phyloP scores from a whole-genome alignment of 805 yeast species.

The Kodamaea neixiangensis region DNA sequence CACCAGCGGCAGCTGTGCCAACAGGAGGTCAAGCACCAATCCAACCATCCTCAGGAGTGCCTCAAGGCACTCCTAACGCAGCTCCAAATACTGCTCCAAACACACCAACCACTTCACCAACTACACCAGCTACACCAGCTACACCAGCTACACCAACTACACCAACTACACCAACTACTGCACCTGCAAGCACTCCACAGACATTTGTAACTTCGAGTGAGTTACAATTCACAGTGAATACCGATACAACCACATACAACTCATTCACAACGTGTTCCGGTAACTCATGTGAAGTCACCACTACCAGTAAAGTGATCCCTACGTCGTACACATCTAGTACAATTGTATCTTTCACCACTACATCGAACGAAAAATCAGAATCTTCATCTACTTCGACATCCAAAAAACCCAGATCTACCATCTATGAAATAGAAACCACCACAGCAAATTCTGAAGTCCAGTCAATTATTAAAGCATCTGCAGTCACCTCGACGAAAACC shows the following conservation, averaged over 20 bases:
- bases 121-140: constrained; percentile 4
- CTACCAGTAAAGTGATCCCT: constrained; percentile 1
- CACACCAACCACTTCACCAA: neutral
- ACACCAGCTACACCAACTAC: constrained; percentile 8
- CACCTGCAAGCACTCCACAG: neutral
- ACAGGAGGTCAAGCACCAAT: too few relatives aligned
- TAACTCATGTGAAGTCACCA: constrained; percentile 4
- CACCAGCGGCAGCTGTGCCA: too few relatives aligned
- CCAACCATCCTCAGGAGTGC: neutral
- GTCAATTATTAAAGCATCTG: constrained; percentile 19
- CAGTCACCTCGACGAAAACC: constrained; percentile 32
- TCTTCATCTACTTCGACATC: constrained; percentile 3
- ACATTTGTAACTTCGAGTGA: neutral
- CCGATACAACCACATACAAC: constrained; percentile 16
- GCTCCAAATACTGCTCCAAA: constrained; percentile 5
- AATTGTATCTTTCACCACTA: constrained; percentile 1
- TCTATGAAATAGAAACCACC: constrained; percentile 21
- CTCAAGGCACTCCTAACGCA: neutral
- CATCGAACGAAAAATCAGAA: neutral
- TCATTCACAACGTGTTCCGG: constrained; percentile 17
- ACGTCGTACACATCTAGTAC: constrained; percentile 8
- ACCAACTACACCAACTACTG: neutral
- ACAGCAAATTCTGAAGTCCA: constrained; percentile 17
- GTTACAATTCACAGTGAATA: constrained; percentile 22
- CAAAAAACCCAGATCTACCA: constrained; percentile 14